Evolutionary conservation across 208 protist genomes (phyloP), one percentile per base, ranked within the genome.

Genomic region (Crithidia bombi): DNA sequence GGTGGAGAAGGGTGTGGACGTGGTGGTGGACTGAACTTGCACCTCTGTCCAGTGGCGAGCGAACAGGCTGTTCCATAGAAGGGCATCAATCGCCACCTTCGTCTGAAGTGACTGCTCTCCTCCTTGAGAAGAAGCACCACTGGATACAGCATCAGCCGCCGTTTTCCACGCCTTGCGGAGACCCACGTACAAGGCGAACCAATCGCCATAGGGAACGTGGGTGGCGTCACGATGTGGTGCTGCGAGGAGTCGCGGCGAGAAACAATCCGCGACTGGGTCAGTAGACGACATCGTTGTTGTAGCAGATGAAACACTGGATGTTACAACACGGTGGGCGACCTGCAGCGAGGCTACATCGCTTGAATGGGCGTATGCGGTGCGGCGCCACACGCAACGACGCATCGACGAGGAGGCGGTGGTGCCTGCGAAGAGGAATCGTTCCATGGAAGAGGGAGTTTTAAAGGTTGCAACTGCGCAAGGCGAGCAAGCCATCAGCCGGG

Each of bases 221-320:
- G 87, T 85, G 44, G 80, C 64, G 59, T 89, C 89, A 9, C 85
- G 85, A 61, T 95, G 90, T 17, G 86, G 86, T 10, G 79, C 74
- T 0, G 79, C 46, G 30, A 76, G 69, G 25, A 91, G 44, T 21
- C 73, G 65, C 4, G 71, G 58, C 12, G 81, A 49, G 38, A 93
- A 86, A 25, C 35, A 32, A 30, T 38, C 47, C 17, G 81, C 78
- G 54, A 46, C 43, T 15, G 64, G 23, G 35, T 68, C 64, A 5
- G 49, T 63, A 11, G 61, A 10, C 2, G 35, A 35, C 3, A 56
- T 32, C 49, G 43, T 35, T 36, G 64, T 21, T 10, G 46, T n/a
- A 15, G 28, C 12, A 12, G 43, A 14, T 3, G 21, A 33, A 23
- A n/a, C n/a, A n/a, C n/a, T n/a, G n/a, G 65, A 44, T 15, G 38